phyloP scores from a whole-genome alignment of 176 grass and related monocot genomes.

The Areca catechu region DNA sequence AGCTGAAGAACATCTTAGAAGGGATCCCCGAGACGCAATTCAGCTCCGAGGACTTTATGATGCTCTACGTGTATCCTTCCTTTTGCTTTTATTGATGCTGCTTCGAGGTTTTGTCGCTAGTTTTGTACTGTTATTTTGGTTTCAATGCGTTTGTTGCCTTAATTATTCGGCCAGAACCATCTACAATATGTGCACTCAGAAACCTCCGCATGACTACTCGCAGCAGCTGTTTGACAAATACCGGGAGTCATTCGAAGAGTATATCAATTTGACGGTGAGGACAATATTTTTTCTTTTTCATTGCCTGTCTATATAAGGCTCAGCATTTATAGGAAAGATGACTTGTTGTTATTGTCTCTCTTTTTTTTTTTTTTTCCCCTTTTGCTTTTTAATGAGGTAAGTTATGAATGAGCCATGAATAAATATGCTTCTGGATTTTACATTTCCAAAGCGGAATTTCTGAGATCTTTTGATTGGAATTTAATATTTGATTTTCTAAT shows the following conservation, averaged over 20 bases:
- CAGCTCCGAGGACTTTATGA: conserved; percentile 80
- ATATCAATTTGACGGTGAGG: conserved; percentile 58
- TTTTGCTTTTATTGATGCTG: neutral
- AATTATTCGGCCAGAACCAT: conserved; percentile 45
- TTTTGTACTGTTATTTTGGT: no score
- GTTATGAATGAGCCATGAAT: no score
- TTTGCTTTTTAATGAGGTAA: no score
- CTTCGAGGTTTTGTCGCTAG: neutral
- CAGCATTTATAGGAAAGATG: no score
- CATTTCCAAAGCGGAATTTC: no score
- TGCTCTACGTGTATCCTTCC: conserved; percentile 72
- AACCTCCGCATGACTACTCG: conserved; percentile 70
- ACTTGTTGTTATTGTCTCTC: no score
- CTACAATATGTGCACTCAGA: conserved; percentile 97
- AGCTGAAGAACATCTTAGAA: conserved; percentile 84
- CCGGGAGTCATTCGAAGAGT: conserved; percentile 59
- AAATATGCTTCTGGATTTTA: no score
- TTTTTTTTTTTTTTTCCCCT: no score
- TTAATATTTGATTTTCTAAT: no score
- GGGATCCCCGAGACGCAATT: conserved; percentile 54
- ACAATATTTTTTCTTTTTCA: neutral
- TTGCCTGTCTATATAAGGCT: no score
- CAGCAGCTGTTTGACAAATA: conserved; percentile 95
- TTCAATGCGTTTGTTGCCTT: neutral
- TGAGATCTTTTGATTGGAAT: no score